Evolutionary conservation across 2,329 filamentous ascomycete genomes (phyloP).

Genomic region (Chaetomium olivaceum): DNA sequence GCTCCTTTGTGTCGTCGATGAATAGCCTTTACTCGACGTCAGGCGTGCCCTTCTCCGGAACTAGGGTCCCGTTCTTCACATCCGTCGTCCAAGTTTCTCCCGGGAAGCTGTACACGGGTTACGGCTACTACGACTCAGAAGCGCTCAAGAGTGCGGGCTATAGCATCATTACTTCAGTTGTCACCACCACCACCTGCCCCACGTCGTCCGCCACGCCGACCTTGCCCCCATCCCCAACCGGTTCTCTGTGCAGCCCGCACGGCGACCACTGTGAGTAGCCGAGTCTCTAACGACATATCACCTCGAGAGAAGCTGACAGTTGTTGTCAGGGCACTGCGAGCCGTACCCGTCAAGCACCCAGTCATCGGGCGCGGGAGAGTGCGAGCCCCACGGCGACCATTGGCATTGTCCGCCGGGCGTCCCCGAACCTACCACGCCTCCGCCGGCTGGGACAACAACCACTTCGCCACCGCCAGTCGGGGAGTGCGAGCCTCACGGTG

Average conservation of each 20-base stretch:
- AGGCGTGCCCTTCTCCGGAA: constrained; percentile 11
- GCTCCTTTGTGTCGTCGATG: constrained; percentile 5
- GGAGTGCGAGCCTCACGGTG: constrained; percentile 16
- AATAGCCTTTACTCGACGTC: constrained; percentile 15
- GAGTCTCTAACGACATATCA: neutral
- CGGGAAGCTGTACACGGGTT: constrained; percentile 1
- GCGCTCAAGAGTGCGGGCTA: constrained; percentile 11
- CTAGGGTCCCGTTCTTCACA: constrained; percentile 11
- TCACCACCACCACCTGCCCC: constrained; percentile 4
- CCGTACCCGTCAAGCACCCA: constrained; percentile 9
- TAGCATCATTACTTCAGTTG: constrained; percentile 2
- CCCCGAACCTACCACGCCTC: neutral
- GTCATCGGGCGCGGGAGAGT: neutral
- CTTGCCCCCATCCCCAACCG: constrained; percentile 15
- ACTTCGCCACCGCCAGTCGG: neutral
- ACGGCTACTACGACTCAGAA: constrained; percentile 10
- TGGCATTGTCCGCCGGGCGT: constrained; percentile 1
- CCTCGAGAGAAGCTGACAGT: neutral
- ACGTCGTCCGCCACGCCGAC: neutral
- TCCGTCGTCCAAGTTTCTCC: neutral
- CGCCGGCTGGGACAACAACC: neutral
- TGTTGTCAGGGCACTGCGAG: constrained; percentile 15
- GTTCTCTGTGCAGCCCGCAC: constrained; percentile 14
- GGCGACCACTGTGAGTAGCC: constrained; percentile 10
- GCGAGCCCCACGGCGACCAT: constrained; percentile 15